These are phyloP conservation scores for Acer negundo DNA, from an alignment of 345 rosid genomes.

Conservation along the genomic window DNA sequence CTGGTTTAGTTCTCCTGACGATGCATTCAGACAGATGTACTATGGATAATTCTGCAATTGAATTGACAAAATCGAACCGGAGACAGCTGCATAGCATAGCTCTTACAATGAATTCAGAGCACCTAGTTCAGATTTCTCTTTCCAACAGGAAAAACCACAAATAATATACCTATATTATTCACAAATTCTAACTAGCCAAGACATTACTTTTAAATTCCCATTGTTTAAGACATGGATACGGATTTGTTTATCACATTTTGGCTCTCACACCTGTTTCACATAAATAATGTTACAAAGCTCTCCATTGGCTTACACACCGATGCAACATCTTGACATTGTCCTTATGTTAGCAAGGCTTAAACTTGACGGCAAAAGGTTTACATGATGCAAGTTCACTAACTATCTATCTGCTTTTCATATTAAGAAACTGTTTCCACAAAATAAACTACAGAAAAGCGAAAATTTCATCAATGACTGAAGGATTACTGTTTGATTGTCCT, in stretches of 20 bases:
- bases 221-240: neutral
- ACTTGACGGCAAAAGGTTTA: neutral
- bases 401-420: neutral
- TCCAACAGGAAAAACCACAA: neutral
- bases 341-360: slow-evolving; percentile 4
- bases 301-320: neutral
- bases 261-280: neutral
- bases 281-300: neutral
- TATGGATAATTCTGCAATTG: neutral
- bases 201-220: neutral
- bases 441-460: neutral
- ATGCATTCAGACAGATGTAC: neutral
- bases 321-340: neutral
- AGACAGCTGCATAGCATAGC: neutral
- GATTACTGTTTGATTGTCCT: slow-evolving; percentile 11
- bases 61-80: neutral
- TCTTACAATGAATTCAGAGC: neutral
- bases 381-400: neutral
- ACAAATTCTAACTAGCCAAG: neutral
- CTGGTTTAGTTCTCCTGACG: neutral
- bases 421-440: neutral
- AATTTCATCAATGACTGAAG: slow-evolving; percentile 7
- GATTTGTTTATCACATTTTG: too few species aligned
- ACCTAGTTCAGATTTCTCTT: neutral
- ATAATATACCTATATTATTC: neutral